Evolutionary conservation across 352 stramenopile species (phyloP).

Genomic region (Globisporangium apiculatum): DNA sequence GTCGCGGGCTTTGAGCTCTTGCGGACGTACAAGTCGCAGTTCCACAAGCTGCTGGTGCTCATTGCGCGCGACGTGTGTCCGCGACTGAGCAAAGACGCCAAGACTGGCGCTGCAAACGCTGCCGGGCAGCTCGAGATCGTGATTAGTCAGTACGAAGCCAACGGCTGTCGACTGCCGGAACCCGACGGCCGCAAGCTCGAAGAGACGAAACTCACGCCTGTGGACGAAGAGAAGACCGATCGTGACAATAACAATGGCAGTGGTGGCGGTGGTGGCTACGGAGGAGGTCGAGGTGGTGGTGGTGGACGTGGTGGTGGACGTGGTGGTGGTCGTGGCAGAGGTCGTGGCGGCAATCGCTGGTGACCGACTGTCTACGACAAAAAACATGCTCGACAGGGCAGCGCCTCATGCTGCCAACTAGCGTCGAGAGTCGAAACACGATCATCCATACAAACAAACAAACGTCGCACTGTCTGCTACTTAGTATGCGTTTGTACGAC

Average conservation of each 20-base stretch:
- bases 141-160: conserved; percentile 62
- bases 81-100: conserved; percentile 59
- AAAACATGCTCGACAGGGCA: too few species aligned
- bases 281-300: conserved; percentile 15
- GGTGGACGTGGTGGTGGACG: conserved; percentile 33
- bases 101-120: conserved; percentile 68
- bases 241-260: conserved; percentile 21
- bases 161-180: conserved; percentile 43
- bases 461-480: too few species aligned
- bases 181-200: conserved; percentile 59
- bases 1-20: conserved; percentile 64
- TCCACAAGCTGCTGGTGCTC: conserved; percentile 70
- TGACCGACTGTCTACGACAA: neutral
- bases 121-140: conserved; percentile 68
- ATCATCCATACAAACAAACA: too few species aligned
- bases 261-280: conserved; percentile 9
- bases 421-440: neutral
- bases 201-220: conserved; percentile 56
- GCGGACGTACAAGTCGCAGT: conserved; percentile 61
- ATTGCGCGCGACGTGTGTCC: conserved; percentile 61
- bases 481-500: too few species aligned
- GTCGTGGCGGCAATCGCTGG: conserved; percentile 1
- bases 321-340: conserved; percentile 25
- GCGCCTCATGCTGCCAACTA: too few species aligned
- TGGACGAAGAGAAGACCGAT: conserved; percentile 65